phyloP scores from a whole-genome alignment of 306 rosid genomes.

The Gleditsia sinensis region DNA sequence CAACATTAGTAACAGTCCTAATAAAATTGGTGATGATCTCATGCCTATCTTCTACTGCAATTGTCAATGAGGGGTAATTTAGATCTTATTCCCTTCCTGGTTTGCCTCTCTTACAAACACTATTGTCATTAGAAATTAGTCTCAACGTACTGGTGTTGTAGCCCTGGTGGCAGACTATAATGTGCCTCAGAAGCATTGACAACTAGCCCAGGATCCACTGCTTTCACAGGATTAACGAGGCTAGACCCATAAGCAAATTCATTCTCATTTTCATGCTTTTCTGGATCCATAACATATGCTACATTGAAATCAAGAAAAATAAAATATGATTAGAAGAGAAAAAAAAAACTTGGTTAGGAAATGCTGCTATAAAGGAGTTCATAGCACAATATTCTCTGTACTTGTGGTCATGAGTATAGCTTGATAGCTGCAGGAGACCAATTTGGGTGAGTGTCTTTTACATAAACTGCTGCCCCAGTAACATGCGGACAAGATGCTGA shows the following conservation, averaged over 20 bases:
- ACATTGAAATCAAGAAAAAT: background rate
- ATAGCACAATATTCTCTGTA: background rate
- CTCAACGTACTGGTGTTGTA: slow-evolving; percentile 30
- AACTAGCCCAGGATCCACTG: slow-evolving; percentile 37
- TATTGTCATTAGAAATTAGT: slow-evolving; percentile 11
- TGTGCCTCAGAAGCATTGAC: slow-evolving; percentile 23
- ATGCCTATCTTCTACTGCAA: slow-evolving; percentile 27
- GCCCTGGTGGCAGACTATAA: slow-evolving; percentile 40
- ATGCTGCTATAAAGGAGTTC: background rate
- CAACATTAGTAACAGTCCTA: slow-evolving; percentile 40
- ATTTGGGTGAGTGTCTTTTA: slow-evolving; percentile 36
- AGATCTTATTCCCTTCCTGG: slow-evolving; percentile 35
- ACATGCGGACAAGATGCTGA: slow-evolving; percentile 43
- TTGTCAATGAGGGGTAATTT: slow-evolving; percentile 42
- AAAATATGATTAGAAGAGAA: too few relatives aligned
- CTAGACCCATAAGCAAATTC: slow-evolving; percentile 39
- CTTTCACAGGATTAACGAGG: slow-evolving; percentile 35
- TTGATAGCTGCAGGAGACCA: slow-evolving; percentile 53
- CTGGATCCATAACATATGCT: slow-evolving; percentile 27
- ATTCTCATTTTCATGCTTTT: background rate
- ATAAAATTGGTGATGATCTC: slow-evolving; percentile 33
- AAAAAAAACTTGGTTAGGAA: background rate
- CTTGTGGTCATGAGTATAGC: slow-evolving; percentile 46
- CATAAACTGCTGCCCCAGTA: slow-evolving; percentile 38
- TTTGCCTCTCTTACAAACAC: slow-evolving; percentile 25